These are phyloP conservation scores for Trichoderma orchidacearum DNA, from an alignment of 495 filamentous ascomycete species.

Conservation along the genomic window DNA sequence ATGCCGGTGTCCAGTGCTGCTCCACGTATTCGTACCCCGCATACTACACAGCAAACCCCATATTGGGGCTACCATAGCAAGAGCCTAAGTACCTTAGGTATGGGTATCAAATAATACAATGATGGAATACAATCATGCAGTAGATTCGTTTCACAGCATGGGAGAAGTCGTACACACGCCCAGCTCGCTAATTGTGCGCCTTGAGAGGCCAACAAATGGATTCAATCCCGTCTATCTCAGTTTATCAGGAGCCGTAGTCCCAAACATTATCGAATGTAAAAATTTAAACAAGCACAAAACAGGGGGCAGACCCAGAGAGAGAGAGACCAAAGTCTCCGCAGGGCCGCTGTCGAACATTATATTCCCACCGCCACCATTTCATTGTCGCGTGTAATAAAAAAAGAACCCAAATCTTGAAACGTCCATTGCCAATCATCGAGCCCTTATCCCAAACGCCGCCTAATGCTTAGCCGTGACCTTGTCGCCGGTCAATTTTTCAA, in stretches of 20 bases:
- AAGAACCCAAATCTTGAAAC: background rate
- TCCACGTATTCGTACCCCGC: too few species aligned
- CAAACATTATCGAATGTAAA: background rate
- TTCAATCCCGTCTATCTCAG: too few species aligned
- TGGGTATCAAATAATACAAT: too few species aligned
- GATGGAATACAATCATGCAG: too few species aligned
- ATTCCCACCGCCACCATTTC: background rate
- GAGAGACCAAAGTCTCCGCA: background rate
- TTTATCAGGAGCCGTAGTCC: background rate
- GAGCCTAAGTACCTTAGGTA: too few species aligned
- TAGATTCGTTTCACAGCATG: too few species aligned
- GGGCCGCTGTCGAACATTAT: background rate
- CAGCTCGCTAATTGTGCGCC: too few species aligned
- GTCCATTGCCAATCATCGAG: background rate
- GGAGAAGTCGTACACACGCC: too few species aligned
- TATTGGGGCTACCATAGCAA: too few species aligned
- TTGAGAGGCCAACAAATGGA: too few species aligned
- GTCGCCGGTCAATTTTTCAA: conserved; percentile 94
- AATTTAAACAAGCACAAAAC: background rate
- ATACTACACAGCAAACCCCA: too few species aligned
- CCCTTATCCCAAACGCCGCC: conserved; percentile 13
- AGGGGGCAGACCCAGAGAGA: background rate
- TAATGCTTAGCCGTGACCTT: conserved; percentile 95
- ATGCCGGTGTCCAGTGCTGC: too few species aligned
- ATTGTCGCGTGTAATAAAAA: background rate